A percentile compares a stretch with the other conserved stretches of the same genome.
phyloP scores from a whole-genome alignment of 352 stramenopile species.

The Pythium grandisporangium region DNA sequence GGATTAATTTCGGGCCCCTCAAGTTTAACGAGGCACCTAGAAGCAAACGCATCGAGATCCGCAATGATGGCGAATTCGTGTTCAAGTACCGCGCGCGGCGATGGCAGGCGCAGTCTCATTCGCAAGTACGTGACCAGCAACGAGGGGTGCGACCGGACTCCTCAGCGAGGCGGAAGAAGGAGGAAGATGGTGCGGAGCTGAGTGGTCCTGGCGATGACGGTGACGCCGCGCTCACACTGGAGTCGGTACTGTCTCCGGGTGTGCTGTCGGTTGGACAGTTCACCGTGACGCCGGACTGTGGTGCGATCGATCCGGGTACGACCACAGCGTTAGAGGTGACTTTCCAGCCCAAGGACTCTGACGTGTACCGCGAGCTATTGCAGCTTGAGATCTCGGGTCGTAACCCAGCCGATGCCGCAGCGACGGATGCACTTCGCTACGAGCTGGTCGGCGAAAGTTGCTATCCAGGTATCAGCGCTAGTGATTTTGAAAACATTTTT shows the following conservation, averaged over 20 bases:
- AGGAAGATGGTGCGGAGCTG: no score
- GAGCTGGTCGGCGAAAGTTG: constrained; percentile 90
- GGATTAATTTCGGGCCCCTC: constrained; percentile 90
- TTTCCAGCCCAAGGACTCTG: constrained; percentile 75
- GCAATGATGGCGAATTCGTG: constrained; percentile 90
- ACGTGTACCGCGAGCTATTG: constrained; percentile 63
- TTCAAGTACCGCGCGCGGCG: constrained; percentile 79
- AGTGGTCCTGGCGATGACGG: background rate
- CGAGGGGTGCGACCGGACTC: no score
- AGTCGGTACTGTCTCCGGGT: constrained; percentile 21
- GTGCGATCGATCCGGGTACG: constrained; percentile 78
- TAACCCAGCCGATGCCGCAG: constrained; percentile 31
- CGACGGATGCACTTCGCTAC: constrained; percentile 50
- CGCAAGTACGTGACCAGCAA: no score
- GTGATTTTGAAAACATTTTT: constrained; percentile 89
- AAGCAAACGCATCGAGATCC: constrained; percentile 79
- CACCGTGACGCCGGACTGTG: constrained; percentile 56
- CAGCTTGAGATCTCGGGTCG: constrained; percentile 70
- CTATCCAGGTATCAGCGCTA: constrained; percentile 87
- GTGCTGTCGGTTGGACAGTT: constrained; percentile 73
- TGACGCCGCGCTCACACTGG: constrained; percentile 19
- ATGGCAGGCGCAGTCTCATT: no score
- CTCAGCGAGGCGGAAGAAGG: no score
- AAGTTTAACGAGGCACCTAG: constrained; percentile 82
- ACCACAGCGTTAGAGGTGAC: constrained; percentile 57